Evolutionary conservation across 2,329 filamentous ascomycete species (phyloP), one percentile per base, ranked within the genome.

Genomic region (Colletotrichum simmondsii): DNA sequence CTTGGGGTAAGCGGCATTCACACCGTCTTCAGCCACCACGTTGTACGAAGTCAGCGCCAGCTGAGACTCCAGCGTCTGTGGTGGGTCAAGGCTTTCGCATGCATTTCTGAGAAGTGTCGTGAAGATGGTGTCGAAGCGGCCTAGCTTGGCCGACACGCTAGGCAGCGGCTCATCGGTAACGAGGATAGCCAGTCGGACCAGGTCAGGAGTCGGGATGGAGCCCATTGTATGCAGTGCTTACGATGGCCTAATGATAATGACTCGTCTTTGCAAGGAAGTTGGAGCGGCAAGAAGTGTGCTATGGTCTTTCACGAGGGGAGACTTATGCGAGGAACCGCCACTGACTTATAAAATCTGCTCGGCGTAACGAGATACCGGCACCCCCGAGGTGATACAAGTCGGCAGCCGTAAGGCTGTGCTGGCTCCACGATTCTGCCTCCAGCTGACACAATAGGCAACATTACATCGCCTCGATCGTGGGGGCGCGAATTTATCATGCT

Each of bases 51-150:
- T 49, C 19, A 49, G 42, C 42, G 42, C 19, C 0, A 49, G 42
- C 42, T 49, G 42, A 1, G 42, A 49, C 8, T 3, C 0, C 0
- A 49, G 42, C 0, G 19, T 0, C 8, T 49, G 42, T 0, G 42
- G 42, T 49, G 42, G 42, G n/a, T 49, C 19, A 3, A 49, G 42
- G 8, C 42, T 49, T 49, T 49, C 19, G 42, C 42, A 49, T 49
- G 42, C 8, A 0, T 49, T 49, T 22, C 0, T 1, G 3, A 49
- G 19, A n/a, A 49, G 42, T 22, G 1, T 49, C 42, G 42, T 49
- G 42, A 49, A 49, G 42, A 49, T 49, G 1, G 16, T 49, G 42
- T 49, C 42, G 42, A 49, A 49, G 42, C 19, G 42, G 19, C 42
- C 42, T 22, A 49, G 42, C 4, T 49, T 49, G 16, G 42, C 19